A percentile compares a stretch with the other conserved stretches of the same genome.
phyloP scores from a whole-genome alignment of 352 stramenopile species.

The Lagenidium sp. region DNA sequence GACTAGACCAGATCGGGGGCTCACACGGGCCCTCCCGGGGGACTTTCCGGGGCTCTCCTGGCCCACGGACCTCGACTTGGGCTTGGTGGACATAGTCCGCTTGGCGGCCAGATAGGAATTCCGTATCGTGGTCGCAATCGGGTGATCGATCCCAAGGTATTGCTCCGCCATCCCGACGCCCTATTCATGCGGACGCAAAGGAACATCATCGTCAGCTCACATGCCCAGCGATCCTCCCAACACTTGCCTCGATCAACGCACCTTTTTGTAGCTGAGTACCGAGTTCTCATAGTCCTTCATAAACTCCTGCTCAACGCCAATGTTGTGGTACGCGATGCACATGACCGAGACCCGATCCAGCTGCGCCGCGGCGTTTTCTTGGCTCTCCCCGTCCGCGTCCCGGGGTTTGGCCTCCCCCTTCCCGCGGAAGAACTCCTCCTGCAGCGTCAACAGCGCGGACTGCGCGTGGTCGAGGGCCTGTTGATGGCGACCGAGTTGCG shows the following conservation, averaged over 20 bases:
- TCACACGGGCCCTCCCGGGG: too few species aligned
- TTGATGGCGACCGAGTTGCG: constrained; percentile 79
- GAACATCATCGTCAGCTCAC: not conserved
- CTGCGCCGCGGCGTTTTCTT: constrained; percentile 5
- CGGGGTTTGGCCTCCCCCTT: not conserved
- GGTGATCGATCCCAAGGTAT: constrained; percentile 83
- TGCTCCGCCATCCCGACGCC: constrained; percentile 84
- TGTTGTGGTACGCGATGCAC: constrained; percentile 93
- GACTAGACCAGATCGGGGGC: too few species aligned
- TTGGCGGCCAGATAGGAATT: constrained; percentile 87
- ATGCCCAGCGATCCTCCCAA: not conserved
- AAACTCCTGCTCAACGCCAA: constrained; percentile 93
- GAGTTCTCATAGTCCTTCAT: constrained; percentile 83
- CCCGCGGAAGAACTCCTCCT: constrained; percentile 78
- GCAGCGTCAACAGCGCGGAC: constrained; percentile 79
- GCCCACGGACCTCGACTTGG: too few species aligned
- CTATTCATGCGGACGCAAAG: constrained; percentile 5
- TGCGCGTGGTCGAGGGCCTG: constrained; percentile 84
- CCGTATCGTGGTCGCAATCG: constrained; percentile 82
- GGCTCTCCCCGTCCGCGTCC: not conserved
- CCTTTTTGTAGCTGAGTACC: constrained; percentile 87
- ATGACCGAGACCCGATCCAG: constrained; percentile 88
- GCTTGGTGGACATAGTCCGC: constrained; percentile 35
- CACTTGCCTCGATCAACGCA: constrained; percentile 1
- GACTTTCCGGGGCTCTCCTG: too few species aligned